Evolutionary conservation across 352 stramenopile genomes (phyloP).

Genomic region (Globisporangium polare): DNA sequence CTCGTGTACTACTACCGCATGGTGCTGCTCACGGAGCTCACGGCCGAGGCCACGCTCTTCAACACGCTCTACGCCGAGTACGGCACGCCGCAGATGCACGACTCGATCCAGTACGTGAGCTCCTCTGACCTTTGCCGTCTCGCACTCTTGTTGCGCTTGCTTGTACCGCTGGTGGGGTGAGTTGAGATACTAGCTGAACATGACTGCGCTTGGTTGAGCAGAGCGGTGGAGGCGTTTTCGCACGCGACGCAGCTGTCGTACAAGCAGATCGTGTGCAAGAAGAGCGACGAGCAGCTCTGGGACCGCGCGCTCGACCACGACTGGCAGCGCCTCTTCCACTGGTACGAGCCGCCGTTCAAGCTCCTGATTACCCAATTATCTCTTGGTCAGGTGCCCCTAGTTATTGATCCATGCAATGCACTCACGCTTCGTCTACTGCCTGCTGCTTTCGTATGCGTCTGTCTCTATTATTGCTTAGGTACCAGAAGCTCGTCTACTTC

Average conservation of each 20-base stretch:
- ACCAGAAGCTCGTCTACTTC: constrained; percentile 72
- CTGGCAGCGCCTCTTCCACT: constrained; percentile 62
- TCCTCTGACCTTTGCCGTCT: too few species aligned
- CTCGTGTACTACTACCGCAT: constrained; percentile 74
- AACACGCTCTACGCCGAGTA: constrained; percentile 77
- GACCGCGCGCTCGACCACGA: constrained; percentile 53
- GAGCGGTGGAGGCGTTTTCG: constrained; percentile 58
- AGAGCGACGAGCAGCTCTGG: constrained; percentile 35
- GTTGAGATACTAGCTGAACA: too few species aligned
- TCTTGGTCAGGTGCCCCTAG: neutral
- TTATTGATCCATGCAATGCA: neutral
- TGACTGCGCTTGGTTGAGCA: constrained; percentile 4
- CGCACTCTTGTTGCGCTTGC: too few species aligned
- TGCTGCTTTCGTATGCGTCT: neutral
- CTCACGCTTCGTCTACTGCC: neutral
- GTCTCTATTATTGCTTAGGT: constrained; percentile 24
- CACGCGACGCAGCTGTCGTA: constrained; percentile 27
- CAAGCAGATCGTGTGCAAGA: constrained; percentile 45
- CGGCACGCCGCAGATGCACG: constrained; percentile 51
- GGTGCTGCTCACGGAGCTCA: constrained; percentile 70
- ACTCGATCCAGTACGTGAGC: constrained; percentile 56
- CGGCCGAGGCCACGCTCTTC: constrained; percentile 62
- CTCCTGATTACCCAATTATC: neutral
- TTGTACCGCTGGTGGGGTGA: neutral
- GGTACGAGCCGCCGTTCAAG: constrained; percentile 19